These are phyloP conservation scores for Quercus robur DNA, from an alignment of 306 rosid genomes.

Conservation along the genomic window DNA sequence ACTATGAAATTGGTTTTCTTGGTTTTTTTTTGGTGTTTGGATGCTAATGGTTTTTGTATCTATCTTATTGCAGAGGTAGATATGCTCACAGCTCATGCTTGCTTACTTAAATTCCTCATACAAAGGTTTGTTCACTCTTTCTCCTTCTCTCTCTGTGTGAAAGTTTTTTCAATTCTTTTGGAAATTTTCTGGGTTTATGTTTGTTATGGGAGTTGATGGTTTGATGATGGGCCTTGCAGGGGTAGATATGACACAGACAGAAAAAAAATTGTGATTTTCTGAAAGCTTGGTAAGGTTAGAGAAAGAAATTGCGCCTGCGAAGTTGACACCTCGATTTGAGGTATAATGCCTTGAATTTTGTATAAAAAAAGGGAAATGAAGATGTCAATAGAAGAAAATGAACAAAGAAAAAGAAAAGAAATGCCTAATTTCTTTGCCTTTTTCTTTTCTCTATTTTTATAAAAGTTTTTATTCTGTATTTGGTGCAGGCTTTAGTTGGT, in stretches of 20 bases:
- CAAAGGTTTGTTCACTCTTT: not conserved
- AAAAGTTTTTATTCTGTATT: not conserved
- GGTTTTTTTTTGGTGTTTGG: not conserved
- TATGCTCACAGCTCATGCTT: not conserved
- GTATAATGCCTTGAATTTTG: slow-evolving; percentile 47
- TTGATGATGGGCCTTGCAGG: slow-evolving; percentile 45
- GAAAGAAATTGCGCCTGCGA: slow-evolving; percentile 17
- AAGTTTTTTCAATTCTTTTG: not conserved
- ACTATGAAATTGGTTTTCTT: not conserved
- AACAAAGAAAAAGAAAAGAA: slow-evolving; percentile 2
- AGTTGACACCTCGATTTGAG: slow-evolving; percentile 40
- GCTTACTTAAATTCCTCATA: not conserved
- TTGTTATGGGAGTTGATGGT: not conserved
- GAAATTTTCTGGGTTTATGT: not conserved
- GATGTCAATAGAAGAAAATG: slow-evolving; percentile 15
- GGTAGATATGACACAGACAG: slow-evolving; percentile 30
- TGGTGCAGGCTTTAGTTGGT: slow-evolving; percentile 30
- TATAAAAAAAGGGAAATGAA: slow-evolving; percentile 23
- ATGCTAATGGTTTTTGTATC: not conserved
- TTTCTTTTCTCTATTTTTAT: slow-evolving; percentile 1
- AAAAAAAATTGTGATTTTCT: slow-evolving; percentile 14
- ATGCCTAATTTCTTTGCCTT: slow-evolving; percentile 25
- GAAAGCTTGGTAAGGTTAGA: not conserved
- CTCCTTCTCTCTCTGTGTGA: not conserved
- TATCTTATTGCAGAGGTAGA: slow-evolving; percentile 34